Conservation (phyloP, 139 green algal species). For the Zygnema cylindricum region DNA sequence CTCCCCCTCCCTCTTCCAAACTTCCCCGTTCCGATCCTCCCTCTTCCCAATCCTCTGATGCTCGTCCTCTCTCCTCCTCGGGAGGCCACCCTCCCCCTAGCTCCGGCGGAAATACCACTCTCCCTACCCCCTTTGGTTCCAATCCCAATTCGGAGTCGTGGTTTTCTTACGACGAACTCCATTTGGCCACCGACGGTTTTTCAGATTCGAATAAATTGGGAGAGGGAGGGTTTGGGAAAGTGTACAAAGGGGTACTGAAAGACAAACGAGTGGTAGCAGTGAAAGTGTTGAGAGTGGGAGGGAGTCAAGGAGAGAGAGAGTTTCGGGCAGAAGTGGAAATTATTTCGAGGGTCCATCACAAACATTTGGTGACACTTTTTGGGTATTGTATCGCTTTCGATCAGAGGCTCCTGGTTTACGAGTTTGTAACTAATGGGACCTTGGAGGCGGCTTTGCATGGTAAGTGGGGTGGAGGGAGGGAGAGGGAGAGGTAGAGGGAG, state of each 20-base stretch:
- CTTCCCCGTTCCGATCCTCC: background rate
- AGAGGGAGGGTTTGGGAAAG: slow-evolving; percentile 53
- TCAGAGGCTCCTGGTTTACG: slow-evolving; percentile 61
- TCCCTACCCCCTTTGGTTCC: background rate
- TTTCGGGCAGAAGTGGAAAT: slow-evolving; percentile 59
- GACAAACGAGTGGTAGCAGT: slow-evolving; percentile 39
- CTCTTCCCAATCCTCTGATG: background rate
- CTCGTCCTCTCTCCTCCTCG: background rate
- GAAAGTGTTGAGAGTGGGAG: slow-evolving; percentile 45
- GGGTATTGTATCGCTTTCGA: slow-evolving; percentile 60
- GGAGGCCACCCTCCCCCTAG: background rate
- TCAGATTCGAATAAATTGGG: slow-evolving; percentile 26
- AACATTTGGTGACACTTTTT: slow-evolving; percentile 57
- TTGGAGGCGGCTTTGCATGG: slow-evolving; percentile 54
- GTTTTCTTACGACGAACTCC: slow-evolving; percentile 52
- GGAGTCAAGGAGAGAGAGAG: slow-evolving; percentile 46
- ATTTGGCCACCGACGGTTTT: slow-evolving; percentile 41
- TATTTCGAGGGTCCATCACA: slow-evolving; percentile 57
- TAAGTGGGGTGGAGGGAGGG: slow-evolving; percentile 15
- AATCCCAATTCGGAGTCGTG: slow-evolving; percentile 31
- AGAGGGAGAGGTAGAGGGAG: background rate
- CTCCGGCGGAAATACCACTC: background rate
- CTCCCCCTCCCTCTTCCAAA: background rate
- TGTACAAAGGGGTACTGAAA: slow-evolving; percentile 40
- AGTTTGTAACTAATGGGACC: slow-evolving; percentile 57